phyloP scores from a whole-genome alignment of 768 basidiomycete species.

The Gloeostereum incarnatum region DNA sequence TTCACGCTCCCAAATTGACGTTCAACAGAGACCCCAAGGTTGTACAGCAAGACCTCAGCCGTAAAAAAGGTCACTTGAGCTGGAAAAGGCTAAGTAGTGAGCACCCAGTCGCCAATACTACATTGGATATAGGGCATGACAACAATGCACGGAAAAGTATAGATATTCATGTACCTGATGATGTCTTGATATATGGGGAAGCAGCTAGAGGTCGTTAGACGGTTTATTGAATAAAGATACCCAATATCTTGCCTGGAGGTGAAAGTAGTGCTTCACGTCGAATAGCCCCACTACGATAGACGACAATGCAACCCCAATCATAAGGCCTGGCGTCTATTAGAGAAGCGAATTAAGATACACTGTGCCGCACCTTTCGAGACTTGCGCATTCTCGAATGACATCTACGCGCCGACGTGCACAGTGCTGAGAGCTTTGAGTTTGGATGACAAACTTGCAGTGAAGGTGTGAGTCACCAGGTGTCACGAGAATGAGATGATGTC shows the following conservation, averaged over 20 bases:
- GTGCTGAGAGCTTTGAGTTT: too few relatives aligned
- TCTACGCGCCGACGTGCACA: conserved; percentile 19
- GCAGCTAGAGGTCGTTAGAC: conserved; percentile 36
- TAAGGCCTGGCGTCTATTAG: conserved; percentile 44
- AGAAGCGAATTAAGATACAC: not conserved
- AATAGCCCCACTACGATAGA: conserved; percentile 74
- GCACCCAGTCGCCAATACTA: conserved; percentile 82
- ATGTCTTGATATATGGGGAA: conserved; percentile 84
- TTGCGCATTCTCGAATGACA: conserved; percentile 82
- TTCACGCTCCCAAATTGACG: conserved; percentile 83
- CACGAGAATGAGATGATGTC: too few relatives aligned
- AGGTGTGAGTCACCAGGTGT: too few relatives aligned
- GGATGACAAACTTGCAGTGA: too few relatives aligned
- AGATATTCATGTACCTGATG: conserved; percentile 57
- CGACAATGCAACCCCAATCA: conserved; percentile 59
- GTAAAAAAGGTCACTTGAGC: conserved; percentile 82
- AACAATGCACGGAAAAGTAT: conserved; percentile 4
- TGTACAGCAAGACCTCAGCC: conserved; percentile 65
- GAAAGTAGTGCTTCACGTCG: conserved; percentile 83
- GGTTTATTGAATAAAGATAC: too few relatives aligned
- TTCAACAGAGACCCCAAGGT: conserved; percentile 63
- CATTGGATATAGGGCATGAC: conserved; percentile 21
- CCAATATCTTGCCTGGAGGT: conserved; percentile 55
- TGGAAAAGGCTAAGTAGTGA: conserved; percentile 72
- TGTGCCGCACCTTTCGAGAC: conserved; percentile 63